Percentiles rank a stretch among this genome's conserved stretches.
phyloP scores from a whole-genome alignment of 208 protist species.

The Tritrichomonas foetus region DNA sequence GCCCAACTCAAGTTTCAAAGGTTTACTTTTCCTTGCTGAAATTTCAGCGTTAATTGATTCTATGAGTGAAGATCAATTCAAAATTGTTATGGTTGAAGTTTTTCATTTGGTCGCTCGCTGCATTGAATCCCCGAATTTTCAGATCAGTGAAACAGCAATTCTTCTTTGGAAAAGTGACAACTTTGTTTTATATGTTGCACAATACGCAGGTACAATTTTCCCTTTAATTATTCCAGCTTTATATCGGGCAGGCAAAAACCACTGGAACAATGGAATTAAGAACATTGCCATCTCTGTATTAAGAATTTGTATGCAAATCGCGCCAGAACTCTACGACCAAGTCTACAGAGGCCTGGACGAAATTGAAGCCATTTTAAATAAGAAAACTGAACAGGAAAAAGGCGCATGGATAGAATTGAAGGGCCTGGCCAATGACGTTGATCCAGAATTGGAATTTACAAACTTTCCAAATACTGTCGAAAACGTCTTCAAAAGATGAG shows the following conservation, averaged over 20 bases:
- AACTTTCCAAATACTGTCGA: no score
- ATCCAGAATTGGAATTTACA: no score
- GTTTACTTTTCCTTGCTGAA: not conserved
- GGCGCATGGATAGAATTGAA: no score
- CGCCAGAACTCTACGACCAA: no score
- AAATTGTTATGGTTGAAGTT: not conserved
- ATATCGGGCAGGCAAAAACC: not conserved
- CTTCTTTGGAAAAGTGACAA: conserved; percentile 32
- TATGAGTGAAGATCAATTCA: not conserved
- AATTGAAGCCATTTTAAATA: no score
- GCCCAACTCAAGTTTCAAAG: not conserved
- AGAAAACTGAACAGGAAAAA: no score
- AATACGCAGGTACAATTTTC: not conserved
- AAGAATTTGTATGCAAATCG: conserved; percentile 15
- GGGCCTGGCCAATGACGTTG: no score
- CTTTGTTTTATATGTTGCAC: not conserved
- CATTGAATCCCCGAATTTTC: not conserved
- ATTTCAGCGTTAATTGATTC: not conserved
- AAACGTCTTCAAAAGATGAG: no score
- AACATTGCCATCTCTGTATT: not conserved
- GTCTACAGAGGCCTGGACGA: no score
- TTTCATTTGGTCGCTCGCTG: not conserved
- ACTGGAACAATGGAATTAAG: not conserved
- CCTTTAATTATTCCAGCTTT: not conserved
- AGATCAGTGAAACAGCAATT: not conserved